Conservation (phyloP, 345 rosid species). For the Brassica rapa region DNA sequence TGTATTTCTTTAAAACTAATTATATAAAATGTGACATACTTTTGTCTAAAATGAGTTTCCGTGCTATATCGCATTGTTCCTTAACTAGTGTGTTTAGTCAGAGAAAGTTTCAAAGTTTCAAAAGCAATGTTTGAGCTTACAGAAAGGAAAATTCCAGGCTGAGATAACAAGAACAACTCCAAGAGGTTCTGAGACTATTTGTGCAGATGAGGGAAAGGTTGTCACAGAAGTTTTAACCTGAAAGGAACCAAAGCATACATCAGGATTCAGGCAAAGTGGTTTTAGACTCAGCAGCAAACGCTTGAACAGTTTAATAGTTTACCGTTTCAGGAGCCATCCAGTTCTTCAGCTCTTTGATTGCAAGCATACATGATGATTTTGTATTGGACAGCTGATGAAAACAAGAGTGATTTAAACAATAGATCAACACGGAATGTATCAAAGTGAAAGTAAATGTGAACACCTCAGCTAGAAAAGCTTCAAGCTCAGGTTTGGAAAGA, state of each 20-base stretch:
- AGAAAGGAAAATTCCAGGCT: conserved; percentile 80
- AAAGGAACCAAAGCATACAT: conserved; percentile 14
- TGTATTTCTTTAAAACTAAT: no score
- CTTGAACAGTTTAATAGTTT: not conserved
- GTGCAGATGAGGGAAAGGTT: conserved; percentile 79
- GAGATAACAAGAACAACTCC: conserved; percentile 83
- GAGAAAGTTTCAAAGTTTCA: no score
- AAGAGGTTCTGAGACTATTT: conserved; percentile 79
- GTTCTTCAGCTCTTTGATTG: conserved; percentile 57
- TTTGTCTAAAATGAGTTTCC: no score
- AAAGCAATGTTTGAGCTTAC: conserved; percentile 41
- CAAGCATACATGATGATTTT: conserved; percentile 59
- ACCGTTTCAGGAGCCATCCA: conserved; percentile 92
- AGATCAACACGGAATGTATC: not conserved
- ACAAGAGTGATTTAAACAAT: not conserved
- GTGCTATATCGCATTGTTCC: no score
- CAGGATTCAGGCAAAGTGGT: conserved; percentile 3
- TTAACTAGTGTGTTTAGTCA: no score
- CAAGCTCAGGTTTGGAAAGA: conserved; percentile 70
- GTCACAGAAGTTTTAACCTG: conserved; percentile 72
- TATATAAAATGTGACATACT: no score
- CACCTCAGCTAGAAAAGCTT: conserved; percentile 75
- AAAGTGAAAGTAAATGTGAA: not conserved
- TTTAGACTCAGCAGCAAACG: not conserved
- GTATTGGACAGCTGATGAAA: conserved; percentile 62